Base-by-base conservation (phyloP, 2,329 filamentous ascomycete genomes). In the Huntiella moniliformis region DNA sequence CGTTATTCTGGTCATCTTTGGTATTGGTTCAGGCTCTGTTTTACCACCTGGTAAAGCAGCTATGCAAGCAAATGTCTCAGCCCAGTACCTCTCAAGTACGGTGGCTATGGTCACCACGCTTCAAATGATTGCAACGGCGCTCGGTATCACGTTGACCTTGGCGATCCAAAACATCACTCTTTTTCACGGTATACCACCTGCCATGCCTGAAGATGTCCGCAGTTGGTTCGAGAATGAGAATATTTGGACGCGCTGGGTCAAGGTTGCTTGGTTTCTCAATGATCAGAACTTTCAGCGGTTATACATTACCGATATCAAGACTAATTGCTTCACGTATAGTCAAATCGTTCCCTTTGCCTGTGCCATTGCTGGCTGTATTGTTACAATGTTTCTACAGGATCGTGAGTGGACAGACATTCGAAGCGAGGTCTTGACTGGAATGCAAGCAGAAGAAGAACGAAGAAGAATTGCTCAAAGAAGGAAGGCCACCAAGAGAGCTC, bases 51-150 rank as follows among this genome's bases (percentile, higher is more conserved):
- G 42, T 7, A 44, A 22, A 16, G 42, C 42, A 13, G 42, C 42
- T 11, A 44, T 44, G 31, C 42, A 44, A 16, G 42, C 42, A 17
- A 44, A 44, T 18, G 42, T 44, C 31, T 35, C 31, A n/a, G 42
- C 42, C 10, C 42, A 44, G 22, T 44, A 44, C 11, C 33, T 35
- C 31, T 33, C 15, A 15, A 33, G 42, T 5, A 35, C 42, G 1
- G 17, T 44, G n/a, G 42, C 42, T 22, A 44, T 44, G 42, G 33
- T 33, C 4, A 33, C 42, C n/a, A 44, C 36, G 42, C n/a, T 44
- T 4, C 42, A 44, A 32, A n/a, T 17, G 31, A 16, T 44, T 18
- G 42, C 42, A 10, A 36, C 42, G 10, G 42, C 33, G n/a, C 22
- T 44, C 5, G 42, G 42, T n/a, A 17, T 36, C 16, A 36, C 16